Percentiles rank a stretch among this genome's conserved stretches.
phyloP scores from a whole-genome alignment of 2,329 filamentous ascomycete species.

The Pseudocercospora eumusae region DNA sequence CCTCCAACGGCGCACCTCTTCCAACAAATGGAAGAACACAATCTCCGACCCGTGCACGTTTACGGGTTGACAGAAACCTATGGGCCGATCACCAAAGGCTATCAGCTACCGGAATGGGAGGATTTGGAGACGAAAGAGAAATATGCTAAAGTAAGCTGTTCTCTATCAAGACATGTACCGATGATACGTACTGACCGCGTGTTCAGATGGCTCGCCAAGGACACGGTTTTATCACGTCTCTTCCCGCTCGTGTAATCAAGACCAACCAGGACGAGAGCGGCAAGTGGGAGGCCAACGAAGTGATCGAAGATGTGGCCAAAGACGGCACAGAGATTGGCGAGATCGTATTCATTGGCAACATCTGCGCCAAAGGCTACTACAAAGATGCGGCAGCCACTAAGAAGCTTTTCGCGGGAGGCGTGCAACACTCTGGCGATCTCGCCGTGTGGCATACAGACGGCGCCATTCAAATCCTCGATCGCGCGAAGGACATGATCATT shows the following conservation, averaged over 20 bases:
- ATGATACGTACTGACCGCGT: neutral
- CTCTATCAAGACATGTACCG: neutral
- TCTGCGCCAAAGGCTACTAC: slow-evolving; percentile 88
- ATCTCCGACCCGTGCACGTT: slow-evolving; percentile 87
- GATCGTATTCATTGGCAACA: slow-evolving; percentile 86
- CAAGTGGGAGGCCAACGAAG: slow-evolving; percentile 47
- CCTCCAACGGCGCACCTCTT: slow-evolving; percentile 90
- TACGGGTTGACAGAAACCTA: slow-evolving; percentile 91
- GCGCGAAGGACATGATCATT: slow-evolving; percentile 98
- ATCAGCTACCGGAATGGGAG: slow-evolving; percentile 85
- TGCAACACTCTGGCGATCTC: slow-evolving; percentile 84
- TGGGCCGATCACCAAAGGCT: slow-evolving; percentile 92
- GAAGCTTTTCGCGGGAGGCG: slow-evolving; percentile 85
- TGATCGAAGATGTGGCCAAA: slow-evolving; percentile 66
- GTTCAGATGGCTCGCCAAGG: slow-evolving; percentile 85
- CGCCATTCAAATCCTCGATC: slow-evolving; percentile 85
- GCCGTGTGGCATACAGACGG: slow-evolving; percentile 93
- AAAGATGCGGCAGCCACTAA: slow-evolving; percentile 83
- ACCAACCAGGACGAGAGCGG: slow-evolving; percentile 60
- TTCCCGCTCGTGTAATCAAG: slow-evolving; percentile 81
- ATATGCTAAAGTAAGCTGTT: slow-evolving; percentile 60
- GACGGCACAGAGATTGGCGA: slow-evolving; percentile 78
- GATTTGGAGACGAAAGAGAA: slow-evolving; percentile 69
- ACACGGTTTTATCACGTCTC: slow-evolving; percentile 81
- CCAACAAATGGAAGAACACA: slow-evolving; percentile 84